Percentiles rank a stretch among this genome's conserved stretches.
Conservation (phyloP, 192 early-diverging fungal genomes). For the Coemansia sp. region DNA sequence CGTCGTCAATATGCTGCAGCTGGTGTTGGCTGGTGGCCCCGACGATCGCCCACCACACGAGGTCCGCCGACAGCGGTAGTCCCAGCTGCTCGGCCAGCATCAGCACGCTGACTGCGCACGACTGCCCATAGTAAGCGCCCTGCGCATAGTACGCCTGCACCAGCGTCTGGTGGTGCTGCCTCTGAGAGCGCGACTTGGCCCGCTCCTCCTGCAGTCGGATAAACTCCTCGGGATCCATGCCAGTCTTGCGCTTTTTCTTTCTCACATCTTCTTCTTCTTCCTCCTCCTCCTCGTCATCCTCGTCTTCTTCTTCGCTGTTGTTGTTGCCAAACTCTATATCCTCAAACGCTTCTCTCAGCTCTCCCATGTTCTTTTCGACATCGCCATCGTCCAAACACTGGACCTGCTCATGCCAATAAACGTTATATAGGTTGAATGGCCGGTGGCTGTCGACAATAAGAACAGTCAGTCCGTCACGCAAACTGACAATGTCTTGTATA, state of each 20-base stretch:
- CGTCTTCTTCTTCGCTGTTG: constrained; percentile 9
- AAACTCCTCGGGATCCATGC: constrained; percentile 50
- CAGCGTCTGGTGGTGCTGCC: constrained; percentile 38
- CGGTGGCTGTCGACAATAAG: constrained; percentile 86
- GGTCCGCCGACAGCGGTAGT: constrained; percentile 60
- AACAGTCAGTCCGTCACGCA: constrained; percentile 61
- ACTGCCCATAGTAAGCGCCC: constrained; percentile 72
- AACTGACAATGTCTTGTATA: constrained; percentile 58
- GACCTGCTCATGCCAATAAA: constrained; percentile 74
- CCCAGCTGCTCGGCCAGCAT: constrained; percentile 71
- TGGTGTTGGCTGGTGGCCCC: constrained; percentile 78
- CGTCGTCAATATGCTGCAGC: constrained; percentile 65
- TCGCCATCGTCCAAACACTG: constrained; percentile 86
- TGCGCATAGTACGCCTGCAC: constrained; percentile 80
- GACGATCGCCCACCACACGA: constrained; percentile 84
- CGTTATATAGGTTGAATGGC: constrained; percentile 80
- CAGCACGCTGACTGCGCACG: constrained; percentile 71
- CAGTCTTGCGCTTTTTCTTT: constrained; percentile 12
- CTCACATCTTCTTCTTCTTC: neutral
- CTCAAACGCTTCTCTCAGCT: constrained; percentile 67
- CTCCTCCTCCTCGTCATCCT: constrained; percentile 9
- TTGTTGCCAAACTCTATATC: constrained; percentile 36
- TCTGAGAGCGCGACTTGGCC: constrained; percentile 26
- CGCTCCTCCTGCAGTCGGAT: constrained; percentile 43
- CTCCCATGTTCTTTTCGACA: constrained; percentile 62